These are phyloP conservation scores for Aschersonia sp. DNA, from an alignment of 2,329 filamentous ascomycete genomes.

Conservation along the genomic window DNA sequence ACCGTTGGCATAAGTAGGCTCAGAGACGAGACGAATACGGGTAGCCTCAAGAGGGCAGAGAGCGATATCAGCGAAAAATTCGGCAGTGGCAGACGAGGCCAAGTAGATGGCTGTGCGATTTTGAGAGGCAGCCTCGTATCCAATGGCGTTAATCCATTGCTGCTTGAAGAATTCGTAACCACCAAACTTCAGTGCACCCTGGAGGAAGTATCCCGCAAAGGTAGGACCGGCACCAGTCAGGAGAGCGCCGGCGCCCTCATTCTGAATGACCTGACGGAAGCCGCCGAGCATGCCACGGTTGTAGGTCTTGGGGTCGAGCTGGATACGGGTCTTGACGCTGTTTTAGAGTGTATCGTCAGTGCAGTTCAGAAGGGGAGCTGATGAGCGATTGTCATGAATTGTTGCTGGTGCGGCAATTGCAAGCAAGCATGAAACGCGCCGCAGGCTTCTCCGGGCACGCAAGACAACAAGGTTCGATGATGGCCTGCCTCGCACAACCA, in stretches of 20 bases:
- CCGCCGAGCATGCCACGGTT: conserved; percentile 77
- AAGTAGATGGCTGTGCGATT: conserved; percentile 76
- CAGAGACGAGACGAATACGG: conserved; percentile 82
- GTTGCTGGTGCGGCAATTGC: too few relatives aligned
- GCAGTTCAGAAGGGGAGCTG: too few relatives aligned
- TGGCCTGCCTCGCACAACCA: too few relatives aligned
- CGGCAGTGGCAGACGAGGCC: conserved; percentile 48
- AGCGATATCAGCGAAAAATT: conserved; percentile 64
- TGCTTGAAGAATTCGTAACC: conserved; percentile 96
- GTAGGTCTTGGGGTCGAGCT: conserved; percentile 81
- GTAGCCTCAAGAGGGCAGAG: conserved; percentile 87
- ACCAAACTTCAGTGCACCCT: conserved; percentile 87
- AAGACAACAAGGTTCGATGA: too few relatives aligned
- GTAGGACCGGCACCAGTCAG: conserved; percentile 77
- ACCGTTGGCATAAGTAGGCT: conserved; percentile 72
- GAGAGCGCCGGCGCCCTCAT: conserved; percentile 75
- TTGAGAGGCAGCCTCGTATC: conserved; percentile 61
- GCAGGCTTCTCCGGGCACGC: too few relatives aligned
- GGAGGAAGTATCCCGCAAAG: conserved; percentile 82
- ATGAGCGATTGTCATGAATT: too few relatives aligned
- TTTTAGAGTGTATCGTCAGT: neutral
- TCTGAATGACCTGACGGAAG: conserved; percentile 72
- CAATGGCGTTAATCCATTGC: conserved; percentile 68
- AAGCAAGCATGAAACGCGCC: too few relatives aligned
- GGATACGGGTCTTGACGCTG: conserved; percentile 91